Evolutionary conservation across 495 filamentous ascomycete genomes (phyloP).

Genomic region (Neurospora sp.): DNA sequence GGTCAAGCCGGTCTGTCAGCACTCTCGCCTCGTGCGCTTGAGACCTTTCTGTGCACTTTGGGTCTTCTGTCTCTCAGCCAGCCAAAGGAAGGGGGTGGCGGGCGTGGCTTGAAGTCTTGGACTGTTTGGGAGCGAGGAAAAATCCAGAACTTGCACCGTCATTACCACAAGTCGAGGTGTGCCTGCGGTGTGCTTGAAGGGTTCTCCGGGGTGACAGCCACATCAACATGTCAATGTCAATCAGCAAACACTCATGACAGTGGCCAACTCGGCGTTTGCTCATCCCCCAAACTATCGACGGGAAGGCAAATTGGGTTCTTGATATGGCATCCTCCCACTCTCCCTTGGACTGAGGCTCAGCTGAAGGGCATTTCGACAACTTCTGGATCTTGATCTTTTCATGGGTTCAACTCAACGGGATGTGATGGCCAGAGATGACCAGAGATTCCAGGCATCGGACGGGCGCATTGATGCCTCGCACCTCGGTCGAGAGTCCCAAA

Average conservation of each 20-base stretch:
- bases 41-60: neutral
- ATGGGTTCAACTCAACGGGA: neutral
- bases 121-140: neutral
- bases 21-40: neutral
- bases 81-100: neutral
- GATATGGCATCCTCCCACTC: neutral
- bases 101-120: neutral
- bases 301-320: neutral
- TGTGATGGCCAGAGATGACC: neutral
- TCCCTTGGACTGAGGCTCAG: neutral
- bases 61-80: neutral
- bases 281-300: neutral
- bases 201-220: neutral
- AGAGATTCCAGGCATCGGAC: neutral
- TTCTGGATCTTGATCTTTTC: neutral
- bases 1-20: neutral
- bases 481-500: neutral
- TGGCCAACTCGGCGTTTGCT: neutral
- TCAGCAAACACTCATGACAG: neutral
- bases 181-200: neutral
- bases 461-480: neutral
- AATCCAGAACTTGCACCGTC: neutral
- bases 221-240: neutral
- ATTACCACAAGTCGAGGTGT: neutral
- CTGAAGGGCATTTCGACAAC: neutral